These are phyloP conservation scores for Periglandula ipomoeae DNA, from an alignment of 2,329 filamentous ascomycete genomes.

Conservation along the genomic window DNA sequence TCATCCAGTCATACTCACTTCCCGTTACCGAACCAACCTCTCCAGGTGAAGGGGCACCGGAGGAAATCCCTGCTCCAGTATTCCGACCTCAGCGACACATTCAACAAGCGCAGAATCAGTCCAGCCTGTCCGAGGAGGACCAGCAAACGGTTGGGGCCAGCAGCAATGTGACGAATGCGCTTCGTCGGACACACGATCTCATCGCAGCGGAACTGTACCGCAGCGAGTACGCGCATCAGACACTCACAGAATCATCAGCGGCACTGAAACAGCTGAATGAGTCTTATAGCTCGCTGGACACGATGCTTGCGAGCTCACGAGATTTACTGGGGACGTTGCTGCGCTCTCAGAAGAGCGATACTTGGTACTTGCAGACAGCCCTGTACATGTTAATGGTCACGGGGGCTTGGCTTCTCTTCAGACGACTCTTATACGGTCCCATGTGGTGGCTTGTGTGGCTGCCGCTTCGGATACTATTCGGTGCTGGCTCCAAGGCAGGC, in stretches of 20 bases:
- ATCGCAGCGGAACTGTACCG: slow-evolving; percentile 78
- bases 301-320: slow-evolving; percentile 63
- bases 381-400: slow-evolving; percentile 75
- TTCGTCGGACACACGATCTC: slow-evolving; percentile 77
- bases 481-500: slow-evolving; percentile 45
- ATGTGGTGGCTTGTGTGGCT: slow-evolving; percentile 83
- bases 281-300: slow-evolving; percentile 71
- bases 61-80: slow-evolving; percentile 12
- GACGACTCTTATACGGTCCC: slow-evolving; percentile 79
- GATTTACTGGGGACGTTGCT: slow-evolving; percentile 71
- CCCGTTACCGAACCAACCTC: slow-evolving; percentile 26
- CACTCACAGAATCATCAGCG: slow-evolving; percentile 72
- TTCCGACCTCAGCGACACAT: slow-evolving; percentile 15
- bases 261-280: slow-evolving; percentile 75
- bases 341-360: slow-evolving; percentile 87
- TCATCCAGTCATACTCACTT: slow-evolving; percentile 57
- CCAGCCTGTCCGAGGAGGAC: slow-evolving; percentile 50
- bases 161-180: slow-evolving; percentile 72
- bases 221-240: slow-evolving; percentile 84
- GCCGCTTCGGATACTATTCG: slow-evolving; percentile 61
- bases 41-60: slow-evolving; percentile 12
- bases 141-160: slow-evolving; percentile 68
- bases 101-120: slow-evolving; percentile 25
- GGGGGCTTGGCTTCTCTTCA: slow-evolving; percentile 76
- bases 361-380: slow-evolving; percentile 91